A percentile compares a stretch with the other conserved stretches of the same genome.
Evolutionary conservation across 441 rosid species (phyloP).

Genomic region (Corymbia citriodora): DNA sequence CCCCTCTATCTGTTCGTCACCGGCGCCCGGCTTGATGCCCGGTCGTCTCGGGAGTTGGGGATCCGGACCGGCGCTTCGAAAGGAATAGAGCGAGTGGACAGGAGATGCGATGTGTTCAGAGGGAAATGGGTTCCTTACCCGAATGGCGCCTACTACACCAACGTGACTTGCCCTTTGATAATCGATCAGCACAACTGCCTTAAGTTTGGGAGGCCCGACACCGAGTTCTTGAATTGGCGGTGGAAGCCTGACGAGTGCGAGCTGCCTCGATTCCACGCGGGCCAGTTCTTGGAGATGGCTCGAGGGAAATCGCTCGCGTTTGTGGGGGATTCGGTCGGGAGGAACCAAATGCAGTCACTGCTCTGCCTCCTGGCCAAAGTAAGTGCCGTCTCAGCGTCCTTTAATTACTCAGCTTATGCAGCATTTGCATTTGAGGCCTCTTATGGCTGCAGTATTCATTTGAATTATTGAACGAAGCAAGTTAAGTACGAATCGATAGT

Average conservation of each 20-base stretch:
- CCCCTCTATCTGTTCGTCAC: not conserved
- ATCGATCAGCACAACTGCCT: conserved; percentile 67
- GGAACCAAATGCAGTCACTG: conserved; percentile 76
- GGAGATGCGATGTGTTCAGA: too few species aligned
- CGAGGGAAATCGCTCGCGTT: conserved; percentile 54
- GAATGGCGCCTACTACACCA: conserved; percentile 49
- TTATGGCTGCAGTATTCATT: not conserved
- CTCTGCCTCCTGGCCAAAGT: conserved; percentile 81
- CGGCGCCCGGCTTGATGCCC: not conserved
- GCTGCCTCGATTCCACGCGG: conserved; percentile 41
- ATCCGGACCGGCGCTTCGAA: not conserved
- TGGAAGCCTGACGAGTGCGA: conserved; percentile 60
- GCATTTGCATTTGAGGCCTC: not conserved
- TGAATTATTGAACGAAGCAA: not conserved
- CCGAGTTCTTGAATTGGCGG: conserved; percentile 48
- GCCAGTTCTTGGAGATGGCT: conserved; percentile 41
- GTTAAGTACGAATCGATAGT: not conserved
- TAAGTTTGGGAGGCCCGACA: conserved; percentile 55
- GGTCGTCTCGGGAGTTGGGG: not conserved
- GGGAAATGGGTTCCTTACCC: not conserved
- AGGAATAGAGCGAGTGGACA: not conserved
- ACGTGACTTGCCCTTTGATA: conserved; percentile 55
- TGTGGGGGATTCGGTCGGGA: conserved; percentile 59
- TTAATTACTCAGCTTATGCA: not conserved
- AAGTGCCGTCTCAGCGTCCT: not conserved